Conservation (phyloP, 2,329 filamentous ascomycete genomes). For the Tolypocladium paradoxum region DNA sequence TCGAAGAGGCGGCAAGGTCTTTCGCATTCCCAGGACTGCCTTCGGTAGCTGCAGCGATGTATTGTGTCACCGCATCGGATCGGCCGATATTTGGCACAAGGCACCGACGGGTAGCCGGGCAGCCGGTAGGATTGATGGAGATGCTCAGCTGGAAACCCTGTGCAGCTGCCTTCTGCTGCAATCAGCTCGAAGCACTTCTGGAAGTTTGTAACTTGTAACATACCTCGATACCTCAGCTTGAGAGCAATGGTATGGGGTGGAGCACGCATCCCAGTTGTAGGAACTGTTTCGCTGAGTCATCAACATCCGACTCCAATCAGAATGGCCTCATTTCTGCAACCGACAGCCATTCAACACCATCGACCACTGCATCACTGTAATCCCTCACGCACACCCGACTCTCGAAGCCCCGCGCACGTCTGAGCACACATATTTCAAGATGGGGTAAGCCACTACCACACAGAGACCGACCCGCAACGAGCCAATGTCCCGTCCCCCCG, state of each 20-base stretch:
- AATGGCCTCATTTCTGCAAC: slow-evolving; percentile 28
- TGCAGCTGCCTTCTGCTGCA: not conserved
- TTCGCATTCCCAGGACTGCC: slow-evolving; percentile 18
- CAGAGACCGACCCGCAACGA: not conserved
- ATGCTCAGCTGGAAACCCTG: not conserved
- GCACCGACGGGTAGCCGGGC: not conserved
- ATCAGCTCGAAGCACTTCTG: not conserved
- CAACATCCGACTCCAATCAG: slow-evolving; percentile 16
- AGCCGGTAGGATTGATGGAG: not conserved
- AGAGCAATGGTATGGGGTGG: not conserved
- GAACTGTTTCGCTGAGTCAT: slow-evolving; percentile 23
- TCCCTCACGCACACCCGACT: slow-evolving; percentile 12
- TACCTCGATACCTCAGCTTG: no score
- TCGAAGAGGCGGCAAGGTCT: slow-evolving; percentile 10
- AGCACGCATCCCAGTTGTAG: no score
- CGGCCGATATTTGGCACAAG: not conserved
- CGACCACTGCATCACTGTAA: slow-evolving; percentile 13
- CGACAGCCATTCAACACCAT: slow-evolving; percentile 15
- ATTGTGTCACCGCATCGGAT: slow-evolving; percentile 13
- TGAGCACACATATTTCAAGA: slow-evolving; percentile 21
- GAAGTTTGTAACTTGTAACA: not conserved
- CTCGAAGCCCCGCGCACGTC: slow-evolving; percentile 11
- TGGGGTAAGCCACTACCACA: slow-evolving; percentile 24
- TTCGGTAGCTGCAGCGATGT: slow-evolving; percentile 8
- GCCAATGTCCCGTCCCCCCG: not conserved